phyloP scores from a whole-genome alignment of 139 green algal species.

The Auxenochlorella pyrenoidosa region DNA sequence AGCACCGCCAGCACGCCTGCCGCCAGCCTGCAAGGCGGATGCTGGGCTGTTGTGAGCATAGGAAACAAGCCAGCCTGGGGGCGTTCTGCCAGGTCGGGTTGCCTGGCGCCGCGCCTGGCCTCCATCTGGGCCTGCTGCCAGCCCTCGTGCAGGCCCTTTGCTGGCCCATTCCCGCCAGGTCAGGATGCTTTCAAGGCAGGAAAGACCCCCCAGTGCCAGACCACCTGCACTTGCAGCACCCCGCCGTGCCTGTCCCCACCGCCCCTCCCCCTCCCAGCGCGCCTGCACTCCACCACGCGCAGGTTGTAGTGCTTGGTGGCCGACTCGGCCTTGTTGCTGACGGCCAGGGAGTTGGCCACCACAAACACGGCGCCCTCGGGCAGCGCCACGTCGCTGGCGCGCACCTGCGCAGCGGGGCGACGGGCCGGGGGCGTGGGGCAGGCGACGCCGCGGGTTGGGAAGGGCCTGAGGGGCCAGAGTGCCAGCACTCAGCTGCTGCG shows the following conservation, averaged over 20 bases:
- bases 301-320: slow-evolving; percentile 92
- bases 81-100: not conserved
- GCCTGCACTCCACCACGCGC: slow-evolving; percentile 92
- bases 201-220: no score
- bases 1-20: slow-evolving; percentile 73
- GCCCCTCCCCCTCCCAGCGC: no score
- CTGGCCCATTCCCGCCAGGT: no score
- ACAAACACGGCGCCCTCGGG: slow-evolving; percentile 90
- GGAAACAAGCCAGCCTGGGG: not conserved
- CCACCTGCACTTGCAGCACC: no score
- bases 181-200: no score
- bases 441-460: not conserved
- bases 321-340: slow-evolving; percentile 93
- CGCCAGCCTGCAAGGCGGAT: slow-evolving; percentile 78
- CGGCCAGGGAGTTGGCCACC: slow-evolving; percentile 92
- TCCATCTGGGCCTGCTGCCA: no score
- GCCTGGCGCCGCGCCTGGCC: slow-evolving; percentile 53
- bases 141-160: no score
- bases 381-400: slow-evolving; percentile 86
- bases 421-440: not conserved
- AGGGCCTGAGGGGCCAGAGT: no score
- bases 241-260: no score
- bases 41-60: not conserved
- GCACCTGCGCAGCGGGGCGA: slow-evolving; percentile 56
- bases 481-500: no score